Evolutionary conservation across 805 yeast species (phyloP), one percentile per base, ranked within the genome.

Genomic region (Metschnikowia matae): DNA sequence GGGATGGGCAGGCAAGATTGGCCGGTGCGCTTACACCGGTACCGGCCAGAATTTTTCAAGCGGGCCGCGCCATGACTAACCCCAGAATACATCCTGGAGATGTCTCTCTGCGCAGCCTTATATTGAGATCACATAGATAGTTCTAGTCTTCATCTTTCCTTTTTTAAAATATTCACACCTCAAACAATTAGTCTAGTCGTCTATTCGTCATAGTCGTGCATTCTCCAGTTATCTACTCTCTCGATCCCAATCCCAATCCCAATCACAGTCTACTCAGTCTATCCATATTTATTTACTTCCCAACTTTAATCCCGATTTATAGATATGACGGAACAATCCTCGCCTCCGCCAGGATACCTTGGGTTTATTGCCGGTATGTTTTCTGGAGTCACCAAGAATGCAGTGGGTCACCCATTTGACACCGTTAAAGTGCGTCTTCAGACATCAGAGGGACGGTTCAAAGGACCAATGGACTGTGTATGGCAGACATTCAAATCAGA

Each of bases 351-450:
- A 10, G 66, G 62, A 50, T 81, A 79, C 56, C 77, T 84, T 52
- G 96, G 96, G 18, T 90, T 89, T 62, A 79, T 89, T 20, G 96
- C 96, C 2, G 97, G 97, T 6, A 82, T 87, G 61, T 87, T 87
- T 62, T 84, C 92, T 0, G 97, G 97, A 20, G 81, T 88, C 21
- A 85, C 88, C 60, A 90, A 90, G 64, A 87, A 90, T 58, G 83
- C 85, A 0, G 96, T 90, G 8, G 97, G 97, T 2, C 97, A 89
- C 66, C 96, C 97, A 10, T 88, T 90, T 58, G 97, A 90, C 65
- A 87, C 96, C 1, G 83, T 90, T 55, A 89, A 89, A 62, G 96
- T 89, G 15, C 74, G 97, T 48, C 71, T 89, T 48, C 97, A 89
- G 61, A 83, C 89, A 7, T 77, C 80, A 1, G 62, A 61, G 34